These are phyloP conservation scores for Juncus effusus DNA, from an alignment of 176 grass and related monocot genomes.

Conservation along the genomic window DNA sequence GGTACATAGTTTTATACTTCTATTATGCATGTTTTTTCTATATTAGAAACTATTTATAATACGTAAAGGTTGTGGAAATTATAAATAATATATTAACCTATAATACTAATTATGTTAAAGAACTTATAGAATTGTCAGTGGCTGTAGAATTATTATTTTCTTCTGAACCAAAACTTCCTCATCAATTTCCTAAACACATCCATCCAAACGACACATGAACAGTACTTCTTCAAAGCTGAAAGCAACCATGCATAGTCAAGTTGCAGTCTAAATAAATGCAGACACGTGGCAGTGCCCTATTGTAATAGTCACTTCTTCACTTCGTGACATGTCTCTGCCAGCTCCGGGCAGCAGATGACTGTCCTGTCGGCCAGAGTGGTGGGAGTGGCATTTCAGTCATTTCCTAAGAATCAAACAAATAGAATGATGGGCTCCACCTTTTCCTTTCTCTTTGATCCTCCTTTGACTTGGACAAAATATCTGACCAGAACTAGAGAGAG, in stretches of 20 bases:
- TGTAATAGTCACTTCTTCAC: neutral
- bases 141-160: too few relatives aligned
- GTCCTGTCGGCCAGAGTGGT: constrained; percentile 30
- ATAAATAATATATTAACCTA: too few relatives aligned
- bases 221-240: too few relatives aligned
- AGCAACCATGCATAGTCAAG: neutral
- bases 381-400: constrained; percentile 43
- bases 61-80: too few relatives aligned
- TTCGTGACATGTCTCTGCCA: constrained; percentile 19
- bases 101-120: too few relatives aligned
- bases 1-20: too few relatives aligned
- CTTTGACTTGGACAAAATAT: constrained; percentile 64
- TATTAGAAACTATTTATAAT: too few relatives aligned
- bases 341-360: neutral
- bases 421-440: constrained; percentile 70
- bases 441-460: constrained; percentile 75
- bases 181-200: too few relatives aligned
- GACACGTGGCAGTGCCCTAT: constrained; percentile 11
- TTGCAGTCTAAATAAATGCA: neutral
- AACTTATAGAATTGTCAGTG: too few relatives aligned
- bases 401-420: constrained; percentile 37
- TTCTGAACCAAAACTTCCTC: too few relatives aligned
- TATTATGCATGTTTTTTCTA: too few relatives aligned
- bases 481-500: neutral
- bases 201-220: too few relatives aligned